Evolutionary conservation across 169 alveolate genomes (phyloP).

Genomic region (Plasmodium berghei): DNA sequence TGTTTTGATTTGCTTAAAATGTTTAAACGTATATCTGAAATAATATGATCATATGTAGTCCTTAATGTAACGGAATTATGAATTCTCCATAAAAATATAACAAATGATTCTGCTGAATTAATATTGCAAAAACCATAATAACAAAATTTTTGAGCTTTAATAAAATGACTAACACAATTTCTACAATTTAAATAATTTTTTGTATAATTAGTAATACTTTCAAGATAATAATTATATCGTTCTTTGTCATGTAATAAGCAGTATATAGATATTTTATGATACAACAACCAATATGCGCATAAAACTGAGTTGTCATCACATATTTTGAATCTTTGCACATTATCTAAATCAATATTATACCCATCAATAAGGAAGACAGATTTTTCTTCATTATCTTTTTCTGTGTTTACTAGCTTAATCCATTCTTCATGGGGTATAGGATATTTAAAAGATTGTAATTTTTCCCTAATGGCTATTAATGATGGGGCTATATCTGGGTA

Average conservation of each 20-base stretch:
- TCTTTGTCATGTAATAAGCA: conserved; percentile 32
- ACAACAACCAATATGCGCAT: conserved; percentile 49
- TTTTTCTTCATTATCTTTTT: not conserved
- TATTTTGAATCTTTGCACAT: conserved; percentile 4
- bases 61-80: conserved; percentile 59
- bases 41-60: conserved; percentile 35
- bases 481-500: conserved; percentile 18
- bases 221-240: conserved; percentile 18
- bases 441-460: conserved; percentile 1
- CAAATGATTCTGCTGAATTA: conserved; percentile 60
- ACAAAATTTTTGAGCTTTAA: conserved; percentile 52
- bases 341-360: not conserved
- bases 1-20: not conserved
- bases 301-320: conserved; percentile 43
- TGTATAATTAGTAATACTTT: conserved; percentile 34
- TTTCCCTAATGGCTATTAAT: not conserved
- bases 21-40: not conserved
- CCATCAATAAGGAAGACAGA: not conserved
- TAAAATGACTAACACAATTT: conserved; percentile 45
- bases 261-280: conserved; percentile 50
- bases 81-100: conserved; percentile 65
- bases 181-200: conserved; percentile 42
- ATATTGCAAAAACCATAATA: conserved; percentile 58
- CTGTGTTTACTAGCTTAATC: conserved; percentile 5
- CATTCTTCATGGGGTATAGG: conserved; percentile 46